Evolutionary conservation across 371 early-diverging fungal species (phyloP).

Genomic region (Mortierella sp.): DNA sequence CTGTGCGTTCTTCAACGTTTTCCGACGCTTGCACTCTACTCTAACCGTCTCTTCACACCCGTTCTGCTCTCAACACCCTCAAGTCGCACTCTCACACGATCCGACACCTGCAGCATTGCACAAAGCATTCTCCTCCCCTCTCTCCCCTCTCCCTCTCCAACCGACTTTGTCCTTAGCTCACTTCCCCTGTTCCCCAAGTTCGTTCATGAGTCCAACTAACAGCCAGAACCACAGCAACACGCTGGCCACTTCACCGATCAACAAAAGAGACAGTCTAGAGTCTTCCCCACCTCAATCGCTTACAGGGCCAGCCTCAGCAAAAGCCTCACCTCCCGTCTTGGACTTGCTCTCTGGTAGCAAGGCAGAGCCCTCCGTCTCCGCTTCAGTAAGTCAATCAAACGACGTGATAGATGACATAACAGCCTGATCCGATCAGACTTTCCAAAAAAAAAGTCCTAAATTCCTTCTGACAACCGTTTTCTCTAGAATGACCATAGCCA

Average conservation of each 20-base stretch:
- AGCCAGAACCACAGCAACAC: not conserved
- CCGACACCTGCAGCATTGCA: too few relatives aligned
- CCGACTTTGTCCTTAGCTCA: not conserved
- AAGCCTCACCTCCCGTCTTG: not conserved
- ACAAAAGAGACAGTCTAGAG: conserved; percentile 5
- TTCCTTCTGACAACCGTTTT: not conserved
- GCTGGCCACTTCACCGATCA: not conserved
- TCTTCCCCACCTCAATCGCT: conserved; percentile 8
- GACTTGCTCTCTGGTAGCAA: conserved; percentile 16
- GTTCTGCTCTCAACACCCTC: too few relatives aligned
- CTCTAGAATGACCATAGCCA: conserved; percentile 5
- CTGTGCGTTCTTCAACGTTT: too few relatives aligned
- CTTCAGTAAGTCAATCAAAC: conserved; percentile 15
- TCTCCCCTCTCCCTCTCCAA: too few relatives aligned
- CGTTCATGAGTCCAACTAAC: conserved; percentile 13
- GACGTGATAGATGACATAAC: not conserved
- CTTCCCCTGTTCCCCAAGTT: not conserved
- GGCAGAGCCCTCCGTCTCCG: conserved; percentile 20
- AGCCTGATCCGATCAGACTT: not conserved
- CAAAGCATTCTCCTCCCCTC: too few relatives aligned
- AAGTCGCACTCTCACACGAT: too few relatives aligned
- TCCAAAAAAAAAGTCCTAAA: not conserved
- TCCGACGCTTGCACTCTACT: too few relatives aligned
- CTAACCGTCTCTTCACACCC: too few relatives aligned
- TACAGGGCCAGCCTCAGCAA: conserved; percentile 2